Conservation (phyloP, 1,284 basidiomycete species). For the Ceratobasidium sp. region DNA sequence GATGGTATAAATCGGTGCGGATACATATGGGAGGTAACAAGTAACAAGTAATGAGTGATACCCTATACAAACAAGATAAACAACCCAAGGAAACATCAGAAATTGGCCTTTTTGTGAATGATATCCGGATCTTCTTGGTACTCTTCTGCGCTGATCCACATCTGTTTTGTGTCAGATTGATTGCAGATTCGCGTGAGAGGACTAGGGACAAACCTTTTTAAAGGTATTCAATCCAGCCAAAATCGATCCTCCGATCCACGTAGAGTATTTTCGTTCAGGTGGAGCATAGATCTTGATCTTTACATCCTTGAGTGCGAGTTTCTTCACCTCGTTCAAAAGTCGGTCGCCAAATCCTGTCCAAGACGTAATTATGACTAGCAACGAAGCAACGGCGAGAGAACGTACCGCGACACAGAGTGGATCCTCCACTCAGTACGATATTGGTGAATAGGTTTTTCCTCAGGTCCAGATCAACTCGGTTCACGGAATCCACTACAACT, state of each 20-base stretch:
- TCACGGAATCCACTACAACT: conserved; percentile 89
- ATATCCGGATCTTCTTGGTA: conserved; percentile 99
- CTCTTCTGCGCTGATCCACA: conserved; percentile 99
- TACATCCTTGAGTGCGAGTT: conserved; percentile 93
- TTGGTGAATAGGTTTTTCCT: conserved; percentile 96
- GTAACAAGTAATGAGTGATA: background rate
- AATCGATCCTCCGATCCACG: conserved; percentile 99
- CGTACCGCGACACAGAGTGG: conserved; percentile 89
- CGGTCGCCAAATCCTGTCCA: conserved; percentile 91
- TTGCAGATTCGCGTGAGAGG: background rate
- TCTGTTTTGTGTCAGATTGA: conserved; percentile 59
- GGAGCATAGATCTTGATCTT: conserved; percentile 99
- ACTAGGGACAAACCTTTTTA: conserved; percentile 76
- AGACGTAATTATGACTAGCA: no score
- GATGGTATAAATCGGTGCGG: conserved; percentile 19
- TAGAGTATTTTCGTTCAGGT: conserved; percentile 99
- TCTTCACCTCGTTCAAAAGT: conserved; percentile 94
- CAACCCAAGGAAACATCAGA: conserved; percentile 52
- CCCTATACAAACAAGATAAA: background rate
- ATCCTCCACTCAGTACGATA: conserved; percentile 96
- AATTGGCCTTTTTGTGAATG: conserved; percentile 90
- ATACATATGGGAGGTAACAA: conserved; percentile 6
- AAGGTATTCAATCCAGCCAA: conserved; percentile 95
- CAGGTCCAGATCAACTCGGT: conserved; percentile 86
- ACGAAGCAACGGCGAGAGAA: conserved; percentile 16